Evolutionary conservation across 2,329 filamentous ascomycete species (phyloP).

Genomic region (Fusarium domesticum): DNA sequence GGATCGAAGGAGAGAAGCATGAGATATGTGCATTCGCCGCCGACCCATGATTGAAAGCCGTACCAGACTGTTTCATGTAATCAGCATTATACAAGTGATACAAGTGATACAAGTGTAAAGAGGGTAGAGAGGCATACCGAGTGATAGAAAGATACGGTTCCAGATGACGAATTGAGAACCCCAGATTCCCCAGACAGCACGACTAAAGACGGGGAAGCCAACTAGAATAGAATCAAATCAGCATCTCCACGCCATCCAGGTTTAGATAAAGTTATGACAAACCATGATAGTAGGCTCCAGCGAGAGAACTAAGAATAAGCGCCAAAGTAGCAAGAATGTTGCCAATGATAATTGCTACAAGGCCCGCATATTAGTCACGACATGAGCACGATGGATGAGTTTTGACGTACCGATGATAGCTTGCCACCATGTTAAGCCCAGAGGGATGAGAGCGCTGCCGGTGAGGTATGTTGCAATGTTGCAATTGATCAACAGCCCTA

Average conservation of each 20-base stretch:
- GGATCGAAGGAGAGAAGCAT: constrained; percentile 46
- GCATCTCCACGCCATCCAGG: too few species aligned
- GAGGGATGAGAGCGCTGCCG: constrained; percentile 40
- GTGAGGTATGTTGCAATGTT: constrained; percentile 42
- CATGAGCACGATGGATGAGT: neutral
- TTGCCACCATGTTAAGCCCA: constrained; percentile 43
- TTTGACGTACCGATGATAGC: constrained; percentile 37
- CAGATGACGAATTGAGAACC: constrained; percentile 42
- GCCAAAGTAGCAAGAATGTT: constrained; percentile 39
- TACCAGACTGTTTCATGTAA: constrained; percentile 36
- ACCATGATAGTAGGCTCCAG: constrained; percentile 43
- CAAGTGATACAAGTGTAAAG: neutral
- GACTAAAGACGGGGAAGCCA: constrained; percentile 39
- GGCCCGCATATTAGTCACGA: too few species aligned
- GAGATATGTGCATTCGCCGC: constrained; percentile 45
- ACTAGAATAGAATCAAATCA: constrained; percentile 19
- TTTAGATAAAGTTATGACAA: constrained; percentile 13
- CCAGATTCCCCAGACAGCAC: constrained; percentile 41
- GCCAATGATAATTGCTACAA: constrained; percentile 35
- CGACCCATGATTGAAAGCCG: constrained; percentile 46
- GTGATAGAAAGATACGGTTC: constrained; percentile 41
- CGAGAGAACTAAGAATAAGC: constrained; percentile 43
- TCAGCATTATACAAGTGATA: too few species aligned
- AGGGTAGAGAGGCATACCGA: constrained; percentile 32
- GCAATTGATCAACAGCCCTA: constrained; percentile 47